A percentile compares a stretch with the other conserved stretches of the same genome.
Conservation (phyloP, 768 basidiomycete species). For the Cystobasidium ongulense region DNA sequence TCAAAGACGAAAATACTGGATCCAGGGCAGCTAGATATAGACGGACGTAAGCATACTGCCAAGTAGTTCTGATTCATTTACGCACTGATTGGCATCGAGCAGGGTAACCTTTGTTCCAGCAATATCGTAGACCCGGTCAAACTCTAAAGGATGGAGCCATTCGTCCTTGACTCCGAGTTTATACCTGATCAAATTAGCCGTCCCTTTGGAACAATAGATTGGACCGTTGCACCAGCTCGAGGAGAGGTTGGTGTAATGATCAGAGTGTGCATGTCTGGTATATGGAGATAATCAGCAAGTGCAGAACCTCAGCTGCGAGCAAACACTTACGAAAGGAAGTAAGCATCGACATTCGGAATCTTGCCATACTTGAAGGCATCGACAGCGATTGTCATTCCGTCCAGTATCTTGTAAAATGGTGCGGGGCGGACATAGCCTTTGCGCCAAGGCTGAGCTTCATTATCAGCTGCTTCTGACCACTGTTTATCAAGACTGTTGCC, state of each 20-base stretch:
- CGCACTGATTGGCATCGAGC: conserved; percentile 92
- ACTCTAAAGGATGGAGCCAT: conserved; percentile 80
- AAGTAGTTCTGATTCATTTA: neutral
- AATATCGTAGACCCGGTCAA: conserved; percentile 67
- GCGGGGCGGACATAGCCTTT: conserved; percentile 44
- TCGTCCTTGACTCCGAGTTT: conserved; percentile 80
- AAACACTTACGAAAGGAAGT: conserved; percentile 69
- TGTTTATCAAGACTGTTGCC: conserved; percentile 67
- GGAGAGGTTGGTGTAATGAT: conserved; percentile 88
- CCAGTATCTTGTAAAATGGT: conserved; percentile 86
- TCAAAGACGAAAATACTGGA: conserved; percentile 91
- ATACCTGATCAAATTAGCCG: conserved; percentile 81
- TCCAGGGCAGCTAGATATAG: conserved; percentile 57
- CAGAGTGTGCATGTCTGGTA: conserved; percentile 84
- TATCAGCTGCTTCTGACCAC: conserved; percentile 69
- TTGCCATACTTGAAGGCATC: conserved; percentile 92
- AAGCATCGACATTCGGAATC: conserved; percentile 80
- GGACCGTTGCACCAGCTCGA: conserved; percentile 81
- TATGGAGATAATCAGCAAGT: conserved; percentile 23
- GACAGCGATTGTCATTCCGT: conserved; percentile 96
- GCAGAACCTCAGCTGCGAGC: neutral
- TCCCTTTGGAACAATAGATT: conserved; percentile 86
- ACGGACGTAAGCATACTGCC: neutral
- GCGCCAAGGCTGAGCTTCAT: conserved; percentile 45
- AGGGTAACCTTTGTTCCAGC: conserved; percentile 80